These are phyloP conservation scores for Saturnispora sekii DNA, from an alignment of 805 yeast species.

Conservation along the genomic window DNA sequence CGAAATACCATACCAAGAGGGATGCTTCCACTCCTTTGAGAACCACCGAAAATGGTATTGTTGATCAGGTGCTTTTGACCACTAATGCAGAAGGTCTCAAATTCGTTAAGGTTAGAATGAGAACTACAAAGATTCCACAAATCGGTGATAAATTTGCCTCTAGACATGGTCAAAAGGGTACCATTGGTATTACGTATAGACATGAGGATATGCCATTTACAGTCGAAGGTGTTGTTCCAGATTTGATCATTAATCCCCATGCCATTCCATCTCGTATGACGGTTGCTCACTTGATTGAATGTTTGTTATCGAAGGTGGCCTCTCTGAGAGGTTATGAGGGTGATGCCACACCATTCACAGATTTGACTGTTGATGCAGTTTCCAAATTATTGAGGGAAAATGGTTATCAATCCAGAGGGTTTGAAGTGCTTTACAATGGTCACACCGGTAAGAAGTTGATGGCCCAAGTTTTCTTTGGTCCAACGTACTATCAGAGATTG, in stretches of 20 bases:
- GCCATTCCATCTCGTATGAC: slow-evolving; percentile 99
- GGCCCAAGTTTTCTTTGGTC: slow-evolving; percentile 99
- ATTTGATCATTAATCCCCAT: slow-evolving; percentile 94
- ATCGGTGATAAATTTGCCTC: slow-evolving; percentile 99
- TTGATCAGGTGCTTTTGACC: slow-evolving; percentile 92
- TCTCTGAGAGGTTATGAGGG: slow-evolving; percentile 94
- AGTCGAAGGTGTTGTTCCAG: slow-evolving; percentile 93
- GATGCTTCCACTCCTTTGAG: slow-evolving; percentile 97
- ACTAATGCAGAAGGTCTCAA: slow-evolving; percentile 98
- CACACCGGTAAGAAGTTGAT: slow-evolving; percentile 96
- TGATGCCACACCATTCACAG: slow-evolving; percentile 98
- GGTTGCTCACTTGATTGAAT: slow-evolving; percentile 97
- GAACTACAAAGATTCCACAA: slow-evolving; percentile 97
- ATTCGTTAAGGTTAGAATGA: slow-evolving; percentile 96
- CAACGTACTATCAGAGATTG: slow-evolving; percentile 96
- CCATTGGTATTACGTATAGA: slow-evolving; percentile 97
- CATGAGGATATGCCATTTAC: slow-evolving; percentile 99
- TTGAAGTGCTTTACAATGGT: slow-evolving; percentile 97
- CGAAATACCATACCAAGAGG: slow-evolving; percentile 95
- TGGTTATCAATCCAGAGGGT: slow-evolving; percentile 97
- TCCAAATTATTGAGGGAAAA: slow-evolving; percentile 87
- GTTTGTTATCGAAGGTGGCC: slow-evolving; percentile 91
- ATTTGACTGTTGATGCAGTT: slow-evolving; percentile 95
- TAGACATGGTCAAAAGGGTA: slow-evolving; percentile 99
- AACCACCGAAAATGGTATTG: slow-evolving; percentile 96